Base-by-base conservation (phyloP, 2,329 filamentous ascomycete species). In the Arachnopeziza araneosa region DNA sequence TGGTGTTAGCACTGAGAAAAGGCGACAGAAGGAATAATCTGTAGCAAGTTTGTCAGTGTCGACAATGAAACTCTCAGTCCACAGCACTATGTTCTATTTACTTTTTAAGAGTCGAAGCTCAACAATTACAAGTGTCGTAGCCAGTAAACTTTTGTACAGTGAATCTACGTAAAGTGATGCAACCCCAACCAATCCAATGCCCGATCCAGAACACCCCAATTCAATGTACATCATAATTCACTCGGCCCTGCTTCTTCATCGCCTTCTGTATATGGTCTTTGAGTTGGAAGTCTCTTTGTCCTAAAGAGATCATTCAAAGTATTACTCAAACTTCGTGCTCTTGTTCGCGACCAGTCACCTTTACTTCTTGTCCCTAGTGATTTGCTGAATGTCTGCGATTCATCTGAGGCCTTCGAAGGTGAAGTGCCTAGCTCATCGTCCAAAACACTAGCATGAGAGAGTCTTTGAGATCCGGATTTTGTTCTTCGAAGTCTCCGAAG, bases 311-410 rank as follows among this genome's bases (percentile, higher is more conserved):
- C 70, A 21, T 66, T 65, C 17, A 72, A 55, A 1, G 69, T 71
- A 51, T 68, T 70, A 55, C 69, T 72, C 44, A 71, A 59, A 62
- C 68, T 72, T 54, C 67, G 57, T 19, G 68, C 61, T 65, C 70
- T 59, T 8, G 68, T 67, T 14, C 62, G 59, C 12, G 64, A 62
- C 64, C 62, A 66, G 23, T 54, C 52, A 2, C 56, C 60, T 44
- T 44, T 49, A 12, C 36, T 22, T 1, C 64, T 65, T 12, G 57
- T 60, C 17, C 51, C 62, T n/a, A 66, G 53, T 24, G 67, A 67
- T 55, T 66, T 65, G 52, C 66, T 67, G 9, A 65, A 24, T 26
- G 63, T 53, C 49, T 58, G 51, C 19, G 48, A 51, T n/a, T 52
- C 26, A 12, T 60, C 58, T 7, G 17, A 55, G 21, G 62, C 55